Percentiles rank a stretch among this genome's conserved stretches.
phyloP scores from a whole-genome alignment of 306 rosid genomes.

The Cercis canadensis region DNA sequence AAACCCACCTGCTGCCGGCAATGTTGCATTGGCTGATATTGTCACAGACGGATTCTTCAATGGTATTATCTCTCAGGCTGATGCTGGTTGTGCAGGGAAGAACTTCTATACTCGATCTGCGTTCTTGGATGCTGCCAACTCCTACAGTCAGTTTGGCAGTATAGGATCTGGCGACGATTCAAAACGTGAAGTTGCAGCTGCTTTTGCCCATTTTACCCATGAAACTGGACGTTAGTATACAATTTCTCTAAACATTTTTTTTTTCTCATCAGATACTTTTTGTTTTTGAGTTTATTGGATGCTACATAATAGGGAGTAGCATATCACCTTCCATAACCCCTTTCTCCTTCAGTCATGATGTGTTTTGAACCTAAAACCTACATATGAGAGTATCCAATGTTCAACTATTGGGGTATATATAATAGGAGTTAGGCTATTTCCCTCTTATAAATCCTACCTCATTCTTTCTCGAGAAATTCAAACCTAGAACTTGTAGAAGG shows the following conservation, averaged over 20 bases:
- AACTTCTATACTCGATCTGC: conserved; percentile 58
- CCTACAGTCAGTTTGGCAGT: conserved; percentile 54
- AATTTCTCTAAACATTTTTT: neutral
- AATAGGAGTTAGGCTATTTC: too few species aligned
- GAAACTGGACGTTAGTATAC: conserved; percentile 73
- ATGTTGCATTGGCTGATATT: conserved; percentile 60
- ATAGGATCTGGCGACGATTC: conserved; percentile 56
- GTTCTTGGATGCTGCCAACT: conserved; percentile 60
- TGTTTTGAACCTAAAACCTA: too few species aligned
- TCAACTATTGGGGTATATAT: too few species aligned
- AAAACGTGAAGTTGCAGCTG: conserved; percentile 83
- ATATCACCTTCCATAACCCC: too few species aligned
- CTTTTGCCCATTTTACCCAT: conserved; percentile 82
- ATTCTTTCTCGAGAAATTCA: too few species aligned
- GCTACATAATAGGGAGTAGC: neutral
- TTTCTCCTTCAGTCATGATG: too few species aligned
- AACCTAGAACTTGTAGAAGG: too few species aligned
- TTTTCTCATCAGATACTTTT: neutral
- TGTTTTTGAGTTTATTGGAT: neutral
- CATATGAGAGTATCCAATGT: too few species aligned
- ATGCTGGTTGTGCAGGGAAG: conserved; percentile 59
- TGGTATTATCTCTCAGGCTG: conserved; percentile 57
- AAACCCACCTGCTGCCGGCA: too few species aligned
- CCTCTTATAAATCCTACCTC: too few species aligned
- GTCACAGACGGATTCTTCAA: conserved; percentile 62